Evolutionary conservation across 306 rosid genomes (phyloP), one percentile per base, ranked within the genome.

Genomic region (Rosa persica): DNA sequence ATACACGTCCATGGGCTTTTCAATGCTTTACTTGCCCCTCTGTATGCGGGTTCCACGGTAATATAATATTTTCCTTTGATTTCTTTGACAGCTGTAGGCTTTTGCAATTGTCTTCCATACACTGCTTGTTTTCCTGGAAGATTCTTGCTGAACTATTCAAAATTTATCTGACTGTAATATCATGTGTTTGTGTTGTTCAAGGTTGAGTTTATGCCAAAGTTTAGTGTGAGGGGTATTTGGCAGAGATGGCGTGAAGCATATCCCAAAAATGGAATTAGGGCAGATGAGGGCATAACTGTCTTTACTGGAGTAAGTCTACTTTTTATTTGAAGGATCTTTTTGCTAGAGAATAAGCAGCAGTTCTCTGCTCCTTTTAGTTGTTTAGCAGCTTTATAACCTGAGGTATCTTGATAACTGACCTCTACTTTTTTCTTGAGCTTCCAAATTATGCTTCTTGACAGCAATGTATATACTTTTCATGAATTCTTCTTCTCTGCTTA

Each of bases 151-250:
- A 85, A 72, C 44, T 60, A 57, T 62, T 15, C 4, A 55, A 65
- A 60, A 52, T 58, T 13, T 13, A 62, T 82, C 22, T 70, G 75
- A 20, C 78, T 60, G 34, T 84, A 78, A 79, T 79, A 48, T 70
- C 40, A 42, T 84, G 64, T 77, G 34, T 58, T 83, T 81, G 69
- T 86, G 72, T 78, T 75, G 47, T 76, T 88, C 85, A 86, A 94
- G 98, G 98, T 95, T 81, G 97, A 95, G 80, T 95, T 95, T 84
- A 65, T 95, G 89, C 97, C 98, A 70, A 95, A 92, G 87, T 92
- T 95, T 85, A 95, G 97, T 68, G 98, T 95, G 79, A 86, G 96
- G 58, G 96, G 96, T 76, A 73, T 95, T 72, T 95, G 98, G 98
- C 93, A 92, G 78, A 88, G 96, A 79, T 95, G 98, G 98, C 93